phyloP scores from a whole-genome alignment of 305 asterid species.

The Andrographis paniculata region DNA sequence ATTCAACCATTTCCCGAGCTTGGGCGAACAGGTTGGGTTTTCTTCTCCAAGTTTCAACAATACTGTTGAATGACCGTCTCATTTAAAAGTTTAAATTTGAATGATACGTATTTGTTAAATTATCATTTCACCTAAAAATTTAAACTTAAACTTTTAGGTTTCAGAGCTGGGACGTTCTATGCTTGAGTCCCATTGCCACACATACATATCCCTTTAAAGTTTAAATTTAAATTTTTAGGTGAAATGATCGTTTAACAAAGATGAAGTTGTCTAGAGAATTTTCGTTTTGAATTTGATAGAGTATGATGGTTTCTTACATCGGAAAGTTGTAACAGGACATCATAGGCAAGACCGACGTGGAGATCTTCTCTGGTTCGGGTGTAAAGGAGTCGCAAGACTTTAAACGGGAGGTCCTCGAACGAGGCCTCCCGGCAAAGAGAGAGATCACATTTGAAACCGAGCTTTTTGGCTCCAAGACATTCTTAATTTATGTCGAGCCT shows the following conservation, averaged over 20 bases:
- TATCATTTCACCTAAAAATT: no score
- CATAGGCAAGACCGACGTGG: constrained; percentile 85
- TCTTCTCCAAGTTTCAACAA: no score
- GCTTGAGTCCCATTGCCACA: no score
- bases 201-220: no score
- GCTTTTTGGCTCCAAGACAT: constrained; percentile 72
- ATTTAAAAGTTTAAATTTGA: no score
- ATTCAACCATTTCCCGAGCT: constrained; percentile 86
- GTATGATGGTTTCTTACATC: no score
- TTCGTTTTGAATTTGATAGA: no score
- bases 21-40: constrained; percentile 58
- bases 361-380: constrained; percentile 76
- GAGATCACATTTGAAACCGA: constrained; percentile 89
- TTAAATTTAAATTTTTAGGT: constrained; percentile 2
- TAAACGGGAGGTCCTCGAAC: constrained; percentile 71
- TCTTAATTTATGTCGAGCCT: constrained; percentile 53
- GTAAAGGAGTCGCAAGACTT: constrained; percentile 94
- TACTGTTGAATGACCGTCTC: no score
- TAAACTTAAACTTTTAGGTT: no score
- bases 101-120: no score
- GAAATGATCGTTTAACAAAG: background rate
- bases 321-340: constrained; percentile 85
- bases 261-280: no score
- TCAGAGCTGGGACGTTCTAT: no score
- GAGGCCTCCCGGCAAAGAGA: constrained; percentile 73